A percentile compares a stretch with the other conserved stretches of the same genome.
Conservation (phyloP, 768 basidiomycete genomes). For the Leucosporidium scottii region DNA sequence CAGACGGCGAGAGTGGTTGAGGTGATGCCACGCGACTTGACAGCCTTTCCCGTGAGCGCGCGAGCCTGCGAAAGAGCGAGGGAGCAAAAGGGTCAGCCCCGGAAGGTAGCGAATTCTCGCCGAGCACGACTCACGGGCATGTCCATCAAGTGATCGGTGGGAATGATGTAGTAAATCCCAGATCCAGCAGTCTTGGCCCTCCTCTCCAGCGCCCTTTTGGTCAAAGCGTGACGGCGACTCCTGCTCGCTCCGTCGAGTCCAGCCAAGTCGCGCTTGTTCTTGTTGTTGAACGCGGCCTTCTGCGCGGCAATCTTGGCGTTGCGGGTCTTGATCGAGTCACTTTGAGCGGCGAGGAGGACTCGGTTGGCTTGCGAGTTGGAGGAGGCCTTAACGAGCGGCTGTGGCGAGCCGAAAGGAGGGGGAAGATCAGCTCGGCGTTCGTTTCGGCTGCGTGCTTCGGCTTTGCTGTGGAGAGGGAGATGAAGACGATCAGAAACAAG, state of each 20-base stretch:
- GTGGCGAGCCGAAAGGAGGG: too few species aligned
- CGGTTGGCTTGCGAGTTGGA: conserved; percentile 14
- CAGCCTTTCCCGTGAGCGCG: conserved; percentile 13
- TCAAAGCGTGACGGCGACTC: not conserved
- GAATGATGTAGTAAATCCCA: conserved; percentile 18
- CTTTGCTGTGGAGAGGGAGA: too few species aligned
- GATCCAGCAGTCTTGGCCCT: conserved; percentile 1
- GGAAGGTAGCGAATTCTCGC: not conserved
- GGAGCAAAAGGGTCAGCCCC: not conserved
- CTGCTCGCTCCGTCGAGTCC: not conserved
- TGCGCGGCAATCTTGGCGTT: conserved; percentile 29
- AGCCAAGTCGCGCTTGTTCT: conserved; percentile 1
- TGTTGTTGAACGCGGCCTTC: conserved; percentile 20
- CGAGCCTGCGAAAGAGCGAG: not conserved
- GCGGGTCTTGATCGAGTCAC: conserved; percentile 25
- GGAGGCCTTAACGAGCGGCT: not conserved
- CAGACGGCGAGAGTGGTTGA: conserved; percentile 11
- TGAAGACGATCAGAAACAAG: too few species aligned
- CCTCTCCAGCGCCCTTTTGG: conserved; percentile 7
- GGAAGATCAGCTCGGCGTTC: too few species aligned
- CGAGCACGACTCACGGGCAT: not conserved
- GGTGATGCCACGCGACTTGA: conserved; percentile 10
- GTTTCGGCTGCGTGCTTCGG: not conserved
- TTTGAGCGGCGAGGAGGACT: conserved; percentile 30
- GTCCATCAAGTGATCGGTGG: conserved; percentile 28